Conservation (phyloP, 2,329 filamentous ascomycete genomes). For the Hirsutella rhossiliensis region DNA sequence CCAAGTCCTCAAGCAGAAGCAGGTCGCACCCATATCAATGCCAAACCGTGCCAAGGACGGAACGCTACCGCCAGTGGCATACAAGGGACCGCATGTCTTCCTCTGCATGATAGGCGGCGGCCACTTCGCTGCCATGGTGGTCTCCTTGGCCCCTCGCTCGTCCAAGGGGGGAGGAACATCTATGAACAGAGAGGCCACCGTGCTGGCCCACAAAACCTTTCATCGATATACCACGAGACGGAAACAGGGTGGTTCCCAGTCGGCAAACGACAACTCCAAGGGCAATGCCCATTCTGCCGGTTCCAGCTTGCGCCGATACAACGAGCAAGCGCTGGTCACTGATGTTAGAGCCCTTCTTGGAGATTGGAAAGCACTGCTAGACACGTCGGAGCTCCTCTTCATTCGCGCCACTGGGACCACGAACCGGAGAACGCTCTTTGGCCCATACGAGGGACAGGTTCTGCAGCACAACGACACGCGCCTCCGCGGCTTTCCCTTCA, state of each 20-base stretch:
- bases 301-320: constrained; percentile 79
- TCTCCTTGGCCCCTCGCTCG: constrained; percentile 72
- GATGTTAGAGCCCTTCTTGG: constrained; percentile 72
- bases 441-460: constrained; percentile 81
- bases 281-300: constrained; percentile 90
- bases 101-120: constrained; percentile 98
- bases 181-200: constrained; percentile 73
- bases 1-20: constrained; percentile 62
- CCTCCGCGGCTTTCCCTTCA: constrained; percentile 84
- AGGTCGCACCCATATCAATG: constrained; percentile 51
- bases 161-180: constrained; percentile 55
- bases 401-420: constrained; percentile 78
- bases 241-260: constrained; percentile 93
- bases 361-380: constrained; percentile 79
- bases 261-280: constrained; percentile 87
- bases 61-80: constrained; percentile 38
- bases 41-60: constrained; percentile 47
- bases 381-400: constrained; percentile 76
- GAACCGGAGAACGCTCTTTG: constrained; percentile 79
- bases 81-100: constrained; percentile 76
- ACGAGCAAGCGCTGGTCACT: constrained; percentile 80
- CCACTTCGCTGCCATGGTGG: constrained; percentile 94
- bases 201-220: constrained; percentile 93
- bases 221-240: constrained; percentile 92
- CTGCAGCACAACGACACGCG: constrained; percentile 67